Conservation (phyloP, 1,139 yeast genomes). For the Williopsis jadinii region DNA sequence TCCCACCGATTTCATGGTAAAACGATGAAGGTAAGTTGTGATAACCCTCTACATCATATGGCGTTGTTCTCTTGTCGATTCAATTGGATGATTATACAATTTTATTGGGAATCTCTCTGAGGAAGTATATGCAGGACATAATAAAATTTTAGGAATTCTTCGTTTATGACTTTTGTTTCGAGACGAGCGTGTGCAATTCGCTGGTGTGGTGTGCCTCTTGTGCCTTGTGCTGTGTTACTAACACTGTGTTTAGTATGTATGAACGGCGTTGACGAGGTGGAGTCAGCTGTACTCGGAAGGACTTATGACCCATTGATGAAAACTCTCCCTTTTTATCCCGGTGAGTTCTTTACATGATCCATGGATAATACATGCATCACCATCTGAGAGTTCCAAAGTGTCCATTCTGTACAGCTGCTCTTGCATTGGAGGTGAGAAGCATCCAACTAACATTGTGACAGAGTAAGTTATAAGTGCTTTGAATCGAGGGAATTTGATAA, state of each 20-base stretch:
- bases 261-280: neutral
- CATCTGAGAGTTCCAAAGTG: slow-evolving; percentile 50
- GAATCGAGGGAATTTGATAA: neutral
- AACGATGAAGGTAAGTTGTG: no score
- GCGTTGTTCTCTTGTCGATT: no score
- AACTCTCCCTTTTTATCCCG: slow-evolving; percentile 36
- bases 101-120: slow-evolving; percentile 32
- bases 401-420: neutral
- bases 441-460: no score
- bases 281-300: no score
- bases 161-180: slow-evolving; percentile 43
- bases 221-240: neutral
- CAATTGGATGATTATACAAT: slow-evolving; percentile 27
- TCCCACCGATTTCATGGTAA: no score
- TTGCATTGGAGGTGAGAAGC: no score
- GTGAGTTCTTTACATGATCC: slow-evolving; percentile 49
- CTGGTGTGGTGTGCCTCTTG: no score
- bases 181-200: no score
- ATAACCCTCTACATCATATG: no score
- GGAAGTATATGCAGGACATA: slow-evolving; percentile 65
- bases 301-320: slow-evolving; percentile 23
- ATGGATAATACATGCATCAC: slow-evolving; percentile 83
- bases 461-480: no score
- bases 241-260: neutral
- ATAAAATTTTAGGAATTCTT: slow-evolving; percentile 47